A percentile compares a stretch with the other conserved stretches of the same genome.
These are phyloP conservation scores for Daldinia concentrica DNA, from an alignment of 495 filamentous ascomycete genomes.

Conservation along the genomic window DNA sequence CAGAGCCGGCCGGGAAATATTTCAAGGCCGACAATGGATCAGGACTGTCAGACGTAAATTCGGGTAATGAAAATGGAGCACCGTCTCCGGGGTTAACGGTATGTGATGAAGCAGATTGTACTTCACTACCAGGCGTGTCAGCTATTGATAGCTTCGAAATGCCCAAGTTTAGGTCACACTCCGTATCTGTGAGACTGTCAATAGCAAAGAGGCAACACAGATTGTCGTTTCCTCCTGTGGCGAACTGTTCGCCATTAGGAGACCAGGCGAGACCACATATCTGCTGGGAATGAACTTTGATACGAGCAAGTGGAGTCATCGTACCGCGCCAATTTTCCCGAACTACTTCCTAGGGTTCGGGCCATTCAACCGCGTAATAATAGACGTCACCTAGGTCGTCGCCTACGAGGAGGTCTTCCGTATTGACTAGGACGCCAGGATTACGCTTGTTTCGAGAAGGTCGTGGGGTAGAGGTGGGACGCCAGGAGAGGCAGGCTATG, in stretches of 20 bases:
- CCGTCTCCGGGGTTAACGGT: slow-evolving; percentile 28
- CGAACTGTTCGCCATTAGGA: slow-evolving; percentile 76
- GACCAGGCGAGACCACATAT: slow-evolving; percentile 95
- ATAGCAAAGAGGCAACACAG: slow-evolving; percentile 82
- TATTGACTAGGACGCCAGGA: slow-evolving; percentile 56
- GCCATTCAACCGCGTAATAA: slow-evolving; percentile 93
- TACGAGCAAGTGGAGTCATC: slow-evolving; percentile 78
- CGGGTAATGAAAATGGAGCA: slow-evolving; percentile 1
- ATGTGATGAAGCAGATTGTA: slow-evolving; percentile 1
- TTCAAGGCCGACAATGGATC: slow-evolving; percentile 31
- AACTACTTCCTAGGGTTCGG: slow-evolving; percentile 63
- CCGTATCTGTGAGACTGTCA: slow-evolving; percentile 61
- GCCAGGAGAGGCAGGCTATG: slow-evolving; percentile 80
- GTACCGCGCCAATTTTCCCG: slow-evolving; percentile 74
- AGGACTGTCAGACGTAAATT: neutral
- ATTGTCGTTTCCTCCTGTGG: slow-evolving; percentile 94
- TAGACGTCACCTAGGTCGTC: slow-evolving; percentile 88
- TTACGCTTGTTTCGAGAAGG: slow-evolving; percentile 49
- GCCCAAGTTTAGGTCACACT: slow-evolving; percentile 12
- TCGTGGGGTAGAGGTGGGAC: slow-evolving; percentile 58
- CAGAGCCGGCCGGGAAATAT: slow-evolving; percentile 56
- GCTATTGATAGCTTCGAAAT: slow-evolving; percentile 6
- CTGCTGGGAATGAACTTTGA: slow-evolving; percentile 85
- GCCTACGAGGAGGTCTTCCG: slow-evolving; percentile 87
- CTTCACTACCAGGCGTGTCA: neutral